A percentile compares a stretch with the other conserved stretches of the same genome.
These are phyloP conservation scores for Huntiella omanensis DNA, from an alignment of 2,329 filamentous ascomycete genomes.

Conservation along the genomic window DNA sequence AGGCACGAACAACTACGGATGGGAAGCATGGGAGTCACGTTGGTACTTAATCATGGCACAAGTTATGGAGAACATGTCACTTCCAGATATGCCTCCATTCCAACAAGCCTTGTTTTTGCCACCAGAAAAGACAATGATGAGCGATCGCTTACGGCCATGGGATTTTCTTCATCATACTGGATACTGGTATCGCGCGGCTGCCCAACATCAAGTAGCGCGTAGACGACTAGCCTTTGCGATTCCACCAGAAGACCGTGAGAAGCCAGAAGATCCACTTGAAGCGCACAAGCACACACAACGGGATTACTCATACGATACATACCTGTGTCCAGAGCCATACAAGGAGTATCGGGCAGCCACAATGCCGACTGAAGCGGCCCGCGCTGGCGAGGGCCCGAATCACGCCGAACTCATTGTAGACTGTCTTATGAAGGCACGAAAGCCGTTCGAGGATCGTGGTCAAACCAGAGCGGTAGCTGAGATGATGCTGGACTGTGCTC, in stretches of 20 bases:
- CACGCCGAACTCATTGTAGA: constrained; percentile 37
- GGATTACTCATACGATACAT: constrained; percentile 42
- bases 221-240: constrained; percentile 35
- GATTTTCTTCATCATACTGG: constrained; percentile 46
- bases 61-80: constrained; percentile 33
- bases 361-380: constrained; percentile 17
- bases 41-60: constrained; percentile 46
- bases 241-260: constrained; percentile 37
- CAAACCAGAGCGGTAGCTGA: constrained; percentile 37
- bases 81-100: constrained; percentile 29
- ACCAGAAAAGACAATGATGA: constrained; percentile 38
- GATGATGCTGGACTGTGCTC: constrained; percentile 36
- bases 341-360: constrained; percentile 25
- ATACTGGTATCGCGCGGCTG: constrained; percentile 46
- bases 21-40: constrained; percentile 80
- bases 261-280: constrained; percentile 28
- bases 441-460: constrained; percentile 33
- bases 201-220: constrained; percentile 35
- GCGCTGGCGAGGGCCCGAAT: constrained; percentile 31
- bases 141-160: constrained; percentile 42
- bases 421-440: constrained; percentile 29
- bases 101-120: constrained; percentile 29
- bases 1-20: constrained; percentile 76
- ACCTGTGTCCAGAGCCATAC: constrained; percentile 45
- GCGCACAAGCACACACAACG: constrained; percentile 26